phyloP scores from a whole-genome alignment of 2,329 filamentous ascomycete genomes.

The Geosmithia flava region DNA sequence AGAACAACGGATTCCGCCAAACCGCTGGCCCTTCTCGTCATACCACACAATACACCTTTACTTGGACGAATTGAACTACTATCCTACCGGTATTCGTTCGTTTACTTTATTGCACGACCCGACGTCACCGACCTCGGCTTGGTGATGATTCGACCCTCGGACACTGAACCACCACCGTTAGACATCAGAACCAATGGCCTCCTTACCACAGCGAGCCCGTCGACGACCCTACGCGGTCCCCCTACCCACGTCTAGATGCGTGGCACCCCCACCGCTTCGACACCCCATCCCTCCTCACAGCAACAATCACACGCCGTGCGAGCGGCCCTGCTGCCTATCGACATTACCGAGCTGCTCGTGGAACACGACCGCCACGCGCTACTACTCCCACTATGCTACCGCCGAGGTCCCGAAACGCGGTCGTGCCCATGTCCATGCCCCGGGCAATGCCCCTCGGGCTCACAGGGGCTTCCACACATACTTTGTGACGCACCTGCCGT shows the following conservation, averaged over 20 bases:
- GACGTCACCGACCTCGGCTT: too few species aligned
- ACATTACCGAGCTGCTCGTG: neutral
- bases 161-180: neutral
- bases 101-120: too few species aligned
- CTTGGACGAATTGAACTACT: neutral
- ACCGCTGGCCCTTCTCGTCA: too few species aligned
- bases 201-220: neutral
- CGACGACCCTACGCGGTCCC: neutral
- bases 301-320: neutral
- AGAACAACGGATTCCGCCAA: too few species aligned
- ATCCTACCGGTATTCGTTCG: too few species aligned
- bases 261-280: neutral
- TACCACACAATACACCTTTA: too few species aligned
- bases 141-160: neutral
- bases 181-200: neutral
- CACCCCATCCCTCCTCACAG: neutral
- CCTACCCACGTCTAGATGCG: neutral
- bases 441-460: neutral
- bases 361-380: neutral
- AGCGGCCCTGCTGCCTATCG: neutral
- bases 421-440: too few species aligned
- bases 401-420: too few species aligned
- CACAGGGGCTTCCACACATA: slow-evolving; percentile 73
- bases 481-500: slow-evolving; percentile 92
- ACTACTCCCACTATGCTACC: too few species aligned